Base-by-base conservation (phyloP, 2,329 filamentous ascomycete species). In the Botrytis sinoallii region DNA sequence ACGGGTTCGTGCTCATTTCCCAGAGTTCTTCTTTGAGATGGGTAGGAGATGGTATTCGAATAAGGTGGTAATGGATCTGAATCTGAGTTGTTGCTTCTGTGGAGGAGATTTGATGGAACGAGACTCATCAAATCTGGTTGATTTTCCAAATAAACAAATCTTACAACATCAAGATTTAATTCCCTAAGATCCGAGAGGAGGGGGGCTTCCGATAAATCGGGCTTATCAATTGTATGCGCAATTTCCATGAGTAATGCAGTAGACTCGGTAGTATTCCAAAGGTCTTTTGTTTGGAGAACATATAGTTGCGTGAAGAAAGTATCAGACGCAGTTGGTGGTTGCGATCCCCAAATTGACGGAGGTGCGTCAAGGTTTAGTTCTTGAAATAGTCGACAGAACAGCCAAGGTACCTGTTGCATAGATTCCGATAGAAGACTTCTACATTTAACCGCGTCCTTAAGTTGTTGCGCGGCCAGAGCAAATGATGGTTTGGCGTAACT, bases 321-420 rank as follows among this genome's bases (percentile, higher is more conserved):
- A 77, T 92, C 80, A 6, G 79, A 78, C 40, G 79, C 77, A 22
- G 76, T 80, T 35, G 90, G 87, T 8, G 93, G 89, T 78, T 89
- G 87, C 75, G 91, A 88, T 70, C 93, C 95, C 95, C 96, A 98
- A 46, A 98, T 88, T 0, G 90, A 88, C 48, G 91, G 91, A 1
- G 96, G 95, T 12, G 93, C 85, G 77, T 94, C 91, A 44, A 98
- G 86, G 76, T 92, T 90, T 40, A 98, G 85, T 66, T 93, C 92
- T 78, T 93, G 91, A 81, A 95, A 96, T 6, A 99, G 85, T 35
- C 90, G 86, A 71, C 89, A 90, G 78, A 95, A 94, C 3, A 98
- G 86, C 94, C 95, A 99, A 0, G 96, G 95, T 71, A 94, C 89
- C 42, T 85, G 85, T 73, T 89, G 86, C 81, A 98, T 92, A 3